Base-by-base conservation (phyloP, 2,329 filamentous ascomycete species). In the Fusarium subtropicale region DNA sequence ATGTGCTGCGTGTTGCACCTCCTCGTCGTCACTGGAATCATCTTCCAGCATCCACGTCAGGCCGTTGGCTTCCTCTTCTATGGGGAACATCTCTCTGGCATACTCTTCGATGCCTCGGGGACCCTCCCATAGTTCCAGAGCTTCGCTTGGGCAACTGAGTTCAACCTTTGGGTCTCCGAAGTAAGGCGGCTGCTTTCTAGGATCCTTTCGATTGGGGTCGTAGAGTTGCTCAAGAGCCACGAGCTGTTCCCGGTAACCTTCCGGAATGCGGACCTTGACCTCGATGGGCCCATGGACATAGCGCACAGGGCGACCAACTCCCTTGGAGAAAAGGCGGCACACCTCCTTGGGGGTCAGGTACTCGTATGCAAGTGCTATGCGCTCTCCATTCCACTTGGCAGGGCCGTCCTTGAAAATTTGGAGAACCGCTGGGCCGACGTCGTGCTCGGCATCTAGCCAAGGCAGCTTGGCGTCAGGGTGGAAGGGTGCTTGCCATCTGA, bases 331-430 rank as follows among this genome's bases (percentile, higher is more conserved):
- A 33, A 90, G 88, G 48, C 87, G 84, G 79, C 94, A 97, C 18
- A 91, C 93, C 83, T 97, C 92, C 31, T 85, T 82, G 0, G 96
- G 96, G 0, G 92, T 93, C 47, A 98, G 86, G 72, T 93, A 91
- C 78, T 97, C 94, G 78, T 97, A 98, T 6, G 95, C 94, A 48
- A 98, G 85, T 18, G 94, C 93, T 66, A 98, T 92, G 61, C 94
- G 83, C 75, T 86, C 83, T 53, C 84, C 84, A n/a, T 91, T 90
- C 94, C 95, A 98, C 79, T 93, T 94, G 69, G 86, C 85, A 7
- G 92, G 87, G 3, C 95, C 95, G 77, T 98, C 94, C 80, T 97
- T 98, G 85, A 98, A 95, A 58, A 98, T 90, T 78, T 98, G 95
- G 58, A 97, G 84, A 47, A 98, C 88, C 3, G 95, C 93, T 2